Conservation (phyloP, 495 filamentous ascomycete genomes). For the Bathelium albidoporum region DNA sequence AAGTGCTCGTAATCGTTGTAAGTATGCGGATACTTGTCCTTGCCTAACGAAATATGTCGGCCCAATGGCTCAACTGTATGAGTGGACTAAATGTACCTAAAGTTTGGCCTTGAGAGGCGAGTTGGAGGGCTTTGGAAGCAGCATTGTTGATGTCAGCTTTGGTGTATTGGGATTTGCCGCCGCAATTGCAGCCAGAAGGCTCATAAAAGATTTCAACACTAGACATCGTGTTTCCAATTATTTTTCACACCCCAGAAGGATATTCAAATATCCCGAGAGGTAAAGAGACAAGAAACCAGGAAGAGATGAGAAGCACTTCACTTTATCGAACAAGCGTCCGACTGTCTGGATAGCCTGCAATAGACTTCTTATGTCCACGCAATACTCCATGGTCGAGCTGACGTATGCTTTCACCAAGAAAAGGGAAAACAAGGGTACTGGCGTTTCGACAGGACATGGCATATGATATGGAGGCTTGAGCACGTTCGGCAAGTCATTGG, state of each 20-base stretch:
- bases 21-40: conserved; percentile 24
- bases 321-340: neutral
- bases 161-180: conserved; percentile 9
- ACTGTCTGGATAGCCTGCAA: neutral
- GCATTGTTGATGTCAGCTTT: conserved; percentile 15
- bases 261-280: neutral
- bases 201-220: conserved; percentile 1
- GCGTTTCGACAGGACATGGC: neutral
- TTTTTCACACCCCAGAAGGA: neutral
- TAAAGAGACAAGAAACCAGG: neutral
- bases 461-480: neutral
- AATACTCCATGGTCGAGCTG: neutral
- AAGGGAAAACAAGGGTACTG: neutral
- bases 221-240: neutral
- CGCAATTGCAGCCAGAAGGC: conserved; percentile 19
- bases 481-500: conserved; percentile 1
- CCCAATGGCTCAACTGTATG: neutral
- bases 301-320: neutral
- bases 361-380: neutral
- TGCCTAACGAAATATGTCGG: conserved; percentile 7
- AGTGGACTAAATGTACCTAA: neutral
- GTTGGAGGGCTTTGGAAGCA: conserved; percentile 14
- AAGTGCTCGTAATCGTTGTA: conserved; percentile 27
- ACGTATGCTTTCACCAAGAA: neutral
- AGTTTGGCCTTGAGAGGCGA: conserved; percentile 19